Evolutionary conservation across 352 stramenopile genomes (phyloP).

Genomic region (Globisporangium uncinulatum): DNA sequence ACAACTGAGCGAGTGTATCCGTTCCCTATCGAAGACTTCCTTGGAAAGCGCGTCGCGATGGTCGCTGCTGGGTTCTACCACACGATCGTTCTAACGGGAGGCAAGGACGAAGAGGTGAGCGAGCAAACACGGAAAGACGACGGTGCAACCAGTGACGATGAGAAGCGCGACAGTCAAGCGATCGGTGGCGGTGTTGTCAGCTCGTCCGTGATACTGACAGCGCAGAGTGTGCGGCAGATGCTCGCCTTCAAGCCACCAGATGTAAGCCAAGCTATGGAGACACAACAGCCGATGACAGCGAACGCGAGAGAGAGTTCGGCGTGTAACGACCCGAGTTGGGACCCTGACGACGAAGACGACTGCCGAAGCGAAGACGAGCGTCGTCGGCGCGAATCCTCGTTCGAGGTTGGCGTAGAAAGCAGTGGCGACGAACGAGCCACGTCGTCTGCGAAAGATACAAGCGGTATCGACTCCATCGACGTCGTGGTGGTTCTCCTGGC

Average conservation of each 20-base stretch:
- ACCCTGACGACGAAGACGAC: conserved; percentile 27
- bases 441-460: conserved; percentile 2
- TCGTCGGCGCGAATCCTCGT: not conserved
- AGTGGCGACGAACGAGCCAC: not conserved
- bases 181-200: not conserved
- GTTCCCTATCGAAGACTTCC: conserved; percentile 85
- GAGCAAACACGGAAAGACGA: conserved; percentile 10
- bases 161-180: not conserved
- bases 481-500: conserved; percentile 59
- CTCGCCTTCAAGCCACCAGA: not conserved
- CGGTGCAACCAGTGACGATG: not conserved
- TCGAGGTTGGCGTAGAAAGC: not conserved
- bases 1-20: conserved; percentile 83
- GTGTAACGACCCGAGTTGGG: conserved; percentile 8
- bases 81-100: conserved; percentile 86
- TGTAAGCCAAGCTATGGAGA: not conserved
- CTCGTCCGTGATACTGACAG: conserved; percentile 7
- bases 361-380: conserved; percentile 38
- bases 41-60: conserved; percentile 83
- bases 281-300: not conserved
- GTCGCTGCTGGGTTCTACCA: conserved; percentile 93
- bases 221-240: conserved; percentile 7
- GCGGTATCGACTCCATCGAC: conserved; percentile 24
- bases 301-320: no score
- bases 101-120: conserved; percentile 50